phyloP scores from a whole-genome alignment of 768 basidiomycete species.

The Leccinum sublutescens region DNA sequence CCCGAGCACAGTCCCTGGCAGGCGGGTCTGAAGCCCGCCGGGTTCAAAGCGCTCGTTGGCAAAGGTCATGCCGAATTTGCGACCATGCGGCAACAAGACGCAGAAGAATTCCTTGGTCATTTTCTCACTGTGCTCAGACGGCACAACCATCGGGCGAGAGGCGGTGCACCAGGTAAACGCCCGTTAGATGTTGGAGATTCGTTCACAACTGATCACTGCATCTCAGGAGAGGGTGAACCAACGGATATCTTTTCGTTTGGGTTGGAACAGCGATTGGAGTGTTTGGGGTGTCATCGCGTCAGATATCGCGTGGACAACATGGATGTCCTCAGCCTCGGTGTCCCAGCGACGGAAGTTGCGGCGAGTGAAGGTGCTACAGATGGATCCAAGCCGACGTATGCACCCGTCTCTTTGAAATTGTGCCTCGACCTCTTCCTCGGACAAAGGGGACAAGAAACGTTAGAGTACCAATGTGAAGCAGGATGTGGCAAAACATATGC shows the following conservation, averaged over 20 bases:
- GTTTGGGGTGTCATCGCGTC: constrained; percentile 72
- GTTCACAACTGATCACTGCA: not conserved
- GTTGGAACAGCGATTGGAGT: constrained; percentile 86
- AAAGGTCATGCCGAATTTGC: constrained; percentile 92
- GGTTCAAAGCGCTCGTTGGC: constrained; percentile 88
- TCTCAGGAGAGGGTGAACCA: constrained; percentile 46
- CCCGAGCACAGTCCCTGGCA: constrained; percentile 45
- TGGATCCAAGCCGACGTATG: constrained; percentile 53
- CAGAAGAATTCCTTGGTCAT: constrained; percentile 91
- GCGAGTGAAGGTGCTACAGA: constrained; percentile 5
- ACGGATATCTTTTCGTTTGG: constrained; percentile 79
- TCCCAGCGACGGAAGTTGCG: constrained; percentile 55
- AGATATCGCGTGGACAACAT: constrained; percentile 75
- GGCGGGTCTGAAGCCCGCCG: constrained; percentile 74
- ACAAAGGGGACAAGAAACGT: constrained; percentile 50
- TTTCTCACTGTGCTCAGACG: constrained; percentile 71
- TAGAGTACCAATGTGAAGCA: constrained; percentile 80
- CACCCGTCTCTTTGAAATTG: constrained; percentile 54
- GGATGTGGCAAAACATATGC: constrained; percentile 72
- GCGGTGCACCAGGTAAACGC: constrained; percentile 35
- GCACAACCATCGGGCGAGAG: constrained; percentile 50
- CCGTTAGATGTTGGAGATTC: not conserved
- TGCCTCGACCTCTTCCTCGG: constrained; percentile 57
- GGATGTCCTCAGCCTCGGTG: constrained; percentile 78
- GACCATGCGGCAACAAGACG: constrained; percentile 97